Conservation (phyloP, 495 filamentous ascomycete genomes). For the Xylaria longipes region DNA sequence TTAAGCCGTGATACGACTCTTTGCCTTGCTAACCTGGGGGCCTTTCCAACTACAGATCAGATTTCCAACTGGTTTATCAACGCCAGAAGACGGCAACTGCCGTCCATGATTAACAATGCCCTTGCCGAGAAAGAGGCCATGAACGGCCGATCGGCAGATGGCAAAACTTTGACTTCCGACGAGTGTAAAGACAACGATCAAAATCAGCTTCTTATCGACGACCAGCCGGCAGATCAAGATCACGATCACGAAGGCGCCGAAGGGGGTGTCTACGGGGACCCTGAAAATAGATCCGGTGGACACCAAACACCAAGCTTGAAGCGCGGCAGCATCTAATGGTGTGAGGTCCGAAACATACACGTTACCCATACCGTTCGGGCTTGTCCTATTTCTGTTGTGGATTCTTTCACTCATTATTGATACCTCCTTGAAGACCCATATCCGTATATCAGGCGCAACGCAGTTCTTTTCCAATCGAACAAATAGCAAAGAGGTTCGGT, state of each 20-base stretch:
- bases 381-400: neutral
- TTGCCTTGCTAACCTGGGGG: slow-evolving; percentile 22
- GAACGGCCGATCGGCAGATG: slow-evolving; percentile 31
- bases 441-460: neutral
- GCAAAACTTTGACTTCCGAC: slow-evolving; percentile 28
- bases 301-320: slow-evolving; percentile 26
- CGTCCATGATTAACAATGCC: slow-evolving; percentile 63
- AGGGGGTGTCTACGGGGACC: slow-evolving; percentile 40
- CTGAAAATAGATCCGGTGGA: slow-evolving; percentile 22
- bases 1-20: slow-evolving; percentile 38
- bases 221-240: no score
- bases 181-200: slow-evolving; percentile 39
- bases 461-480: neutral
- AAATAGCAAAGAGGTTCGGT: no score
- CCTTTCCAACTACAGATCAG: slow-evolving; percentile 52
- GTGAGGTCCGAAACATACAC: neutral
- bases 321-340: slow-evolving; percentile 32
- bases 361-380: neutral
- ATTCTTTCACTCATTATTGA: neutral
- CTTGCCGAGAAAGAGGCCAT: slow-evolving; percentile 49
- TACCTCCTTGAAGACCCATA: neutral
- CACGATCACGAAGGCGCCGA: slow-evolving; percentile 38
- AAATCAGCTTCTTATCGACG: no score
- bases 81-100: slow-evolving; percentile 79
- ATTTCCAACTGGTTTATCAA: slow-evolving; percentile 98